phyloP scores from a whole-genome alignment of 176 grass and related monocot species.

The Phyllostachys edulis region DNA sequence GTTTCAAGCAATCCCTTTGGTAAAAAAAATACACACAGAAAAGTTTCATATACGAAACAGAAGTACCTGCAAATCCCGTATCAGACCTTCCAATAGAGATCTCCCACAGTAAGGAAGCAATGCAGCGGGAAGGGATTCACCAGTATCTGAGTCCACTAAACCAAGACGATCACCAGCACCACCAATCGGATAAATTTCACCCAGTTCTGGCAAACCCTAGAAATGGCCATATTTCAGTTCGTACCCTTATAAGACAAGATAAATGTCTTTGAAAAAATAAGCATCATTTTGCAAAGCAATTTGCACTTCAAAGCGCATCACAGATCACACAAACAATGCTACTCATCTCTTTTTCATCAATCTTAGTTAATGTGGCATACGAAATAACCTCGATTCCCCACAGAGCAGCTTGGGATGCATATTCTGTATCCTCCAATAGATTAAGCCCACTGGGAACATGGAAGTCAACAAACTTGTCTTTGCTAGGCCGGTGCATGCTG shows the following conservation, averaged over 20 bases:
- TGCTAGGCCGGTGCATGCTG: slow-evolving; percentile 25
- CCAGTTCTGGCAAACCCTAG: slow-evolving; percentile 96
- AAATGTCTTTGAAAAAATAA: not conserved
- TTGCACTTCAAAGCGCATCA: not conserved
- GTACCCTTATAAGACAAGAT: not conserved
- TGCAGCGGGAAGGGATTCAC: slow-evolving; percentile 93
- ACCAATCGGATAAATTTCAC: slow-evolving; percentile 98
- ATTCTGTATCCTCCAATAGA: slow-evolving; percentile 72
- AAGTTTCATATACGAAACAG: not conserved
- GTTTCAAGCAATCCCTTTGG: not conserved
- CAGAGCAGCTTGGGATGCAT: slow-evolving; percentile 85
- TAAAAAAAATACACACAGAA: not conserved
- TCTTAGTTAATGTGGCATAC: slow-evolving; percentile 17
- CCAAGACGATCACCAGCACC: slow-evolving; percentile 95
- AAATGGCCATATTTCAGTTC: slow-evolving; percentile 31
- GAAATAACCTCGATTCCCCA: slow-evolving; percentile 92
- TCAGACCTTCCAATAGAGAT: slow-evolving; percentile 82
- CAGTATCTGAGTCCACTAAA: slow-evolving; percentile 67
- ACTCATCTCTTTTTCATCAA: not conserved
- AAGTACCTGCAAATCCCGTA: slow-evolving; percentile 89
- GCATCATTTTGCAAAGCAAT: not conserved
- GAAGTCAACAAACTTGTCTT: slow-evolving; percentile 62
- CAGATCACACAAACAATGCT: not conserved
- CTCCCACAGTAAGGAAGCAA: slow-evolving; percentile 89
- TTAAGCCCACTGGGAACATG: slow-evolving; percentile 86